Evolutionary conservation across 2,329 filamentous ascomycete species (phyloP).

Genomic region (Alternaria conjuncta): DNA sequence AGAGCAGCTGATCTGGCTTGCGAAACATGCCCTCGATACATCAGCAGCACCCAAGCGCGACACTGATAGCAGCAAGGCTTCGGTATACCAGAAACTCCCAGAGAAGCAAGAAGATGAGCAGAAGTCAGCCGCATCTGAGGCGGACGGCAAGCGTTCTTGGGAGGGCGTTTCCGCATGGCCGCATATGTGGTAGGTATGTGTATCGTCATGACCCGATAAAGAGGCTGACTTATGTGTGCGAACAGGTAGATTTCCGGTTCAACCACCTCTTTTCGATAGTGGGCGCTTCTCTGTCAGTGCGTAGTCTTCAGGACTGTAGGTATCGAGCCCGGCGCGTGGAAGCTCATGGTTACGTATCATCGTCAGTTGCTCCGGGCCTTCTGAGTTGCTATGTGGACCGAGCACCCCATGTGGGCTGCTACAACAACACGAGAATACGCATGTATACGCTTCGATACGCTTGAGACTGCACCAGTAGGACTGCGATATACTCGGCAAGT

Average conservation of each 20-base stretch:
- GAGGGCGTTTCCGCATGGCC: slow-evolving; percentile 24
- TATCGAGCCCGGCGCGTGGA: background rate
- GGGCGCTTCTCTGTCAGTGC: background rate
- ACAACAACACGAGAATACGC: background rate
- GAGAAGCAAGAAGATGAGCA: background rate
- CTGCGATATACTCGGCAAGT: background rate
- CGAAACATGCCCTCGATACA: slow-evolving; percentile 16
- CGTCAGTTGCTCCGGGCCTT: background rate
- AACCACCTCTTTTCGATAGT: background rate
- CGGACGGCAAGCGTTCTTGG: background rate
- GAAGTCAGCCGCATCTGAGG: background rate
- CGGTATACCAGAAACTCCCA: background rate
- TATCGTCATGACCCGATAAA: background rate
- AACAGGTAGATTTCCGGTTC: background rate
- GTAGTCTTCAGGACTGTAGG: background rate
- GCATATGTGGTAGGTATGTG: slow-evolving; percentile 22
- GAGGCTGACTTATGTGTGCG: background rate
- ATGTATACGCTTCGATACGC: background rate
- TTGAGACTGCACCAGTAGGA: background rate
- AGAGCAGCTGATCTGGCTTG: slow-evolving; percentile 21
- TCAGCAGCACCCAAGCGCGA: background rate
- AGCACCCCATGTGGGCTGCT: background rate
- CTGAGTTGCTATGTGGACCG: background rate
- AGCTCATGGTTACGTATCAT: background rate
- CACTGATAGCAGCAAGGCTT: background rate